A percentile compares a stretch with the other conserved stretches of the same genome.
Conservation (phyloP, 2,329 filamentous ascomycete genomes). For the Sclerotinia minor region DNA sequence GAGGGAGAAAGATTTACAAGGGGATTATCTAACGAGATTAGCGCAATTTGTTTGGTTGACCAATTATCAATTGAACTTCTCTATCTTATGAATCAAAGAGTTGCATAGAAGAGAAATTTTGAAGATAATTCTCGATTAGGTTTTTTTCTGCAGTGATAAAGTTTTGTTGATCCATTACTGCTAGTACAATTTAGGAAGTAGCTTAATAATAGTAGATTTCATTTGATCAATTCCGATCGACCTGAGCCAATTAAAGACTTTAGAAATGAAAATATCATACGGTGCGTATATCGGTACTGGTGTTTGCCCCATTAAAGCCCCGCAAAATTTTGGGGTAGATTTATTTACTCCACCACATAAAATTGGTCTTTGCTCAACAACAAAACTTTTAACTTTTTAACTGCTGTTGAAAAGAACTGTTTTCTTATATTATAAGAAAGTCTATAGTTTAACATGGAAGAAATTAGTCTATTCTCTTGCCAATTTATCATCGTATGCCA, state of each 20-base stretch:
- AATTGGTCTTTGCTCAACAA: no score
- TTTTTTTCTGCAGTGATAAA: neutral
- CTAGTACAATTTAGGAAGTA: neutral
- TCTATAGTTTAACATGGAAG: no score
- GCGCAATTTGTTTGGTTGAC: neutral
- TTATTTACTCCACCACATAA: no score
- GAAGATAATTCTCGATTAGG: neutral
- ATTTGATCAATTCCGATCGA: neutral
- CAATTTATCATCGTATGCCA: no score
- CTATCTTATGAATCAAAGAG: neutral
- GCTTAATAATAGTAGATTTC: neutral
- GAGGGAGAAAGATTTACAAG: neutral
- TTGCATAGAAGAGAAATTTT: neutral
- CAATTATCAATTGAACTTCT: neutral
- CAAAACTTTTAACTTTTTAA: no score
- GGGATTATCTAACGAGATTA: neutral
- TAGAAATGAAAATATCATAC: neutral
- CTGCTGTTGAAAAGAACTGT: no score
- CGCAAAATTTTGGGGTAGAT: neutral
- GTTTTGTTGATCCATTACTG: neutral
- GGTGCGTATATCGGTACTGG: neutral
- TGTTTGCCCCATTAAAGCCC: neutral
- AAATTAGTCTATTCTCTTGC: no score
- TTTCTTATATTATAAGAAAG: no score
- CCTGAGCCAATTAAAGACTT: neutral